Percentiles rank a stretch among this genome's conserved stretches.
phyloP scores from a whole-genome alignment of 306 rosid species.

The Acacia crassicarpa region DNA sequence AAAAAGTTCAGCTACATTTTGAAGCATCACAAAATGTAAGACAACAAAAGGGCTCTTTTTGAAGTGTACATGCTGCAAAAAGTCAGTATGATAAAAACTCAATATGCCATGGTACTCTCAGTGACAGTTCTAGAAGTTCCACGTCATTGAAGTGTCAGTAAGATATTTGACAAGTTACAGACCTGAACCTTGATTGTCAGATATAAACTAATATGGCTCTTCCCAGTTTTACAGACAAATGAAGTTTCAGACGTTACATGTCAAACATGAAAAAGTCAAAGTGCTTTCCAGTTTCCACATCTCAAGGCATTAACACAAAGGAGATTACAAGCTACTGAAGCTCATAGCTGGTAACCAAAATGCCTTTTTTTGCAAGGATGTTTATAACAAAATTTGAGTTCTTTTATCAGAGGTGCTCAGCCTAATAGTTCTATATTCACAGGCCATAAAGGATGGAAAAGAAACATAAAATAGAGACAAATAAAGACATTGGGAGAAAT shows the following conservation, averaged over 20 bases:
- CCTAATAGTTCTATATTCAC: background rate
- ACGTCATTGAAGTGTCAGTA: background rate
- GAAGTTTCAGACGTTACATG: conserved; percentile 2
- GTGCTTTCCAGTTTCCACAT: background rate
- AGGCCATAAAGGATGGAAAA: background rate
- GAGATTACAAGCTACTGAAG: background rate
- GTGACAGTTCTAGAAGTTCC: conserved; percentile 12
- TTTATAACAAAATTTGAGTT: background rate
- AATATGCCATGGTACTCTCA: conserved; percentile 17
- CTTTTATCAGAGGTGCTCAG: background rate
- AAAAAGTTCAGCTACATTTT: background rate
- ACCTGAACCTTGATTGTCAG: background rate
- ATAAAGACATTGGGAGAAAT: background rate
- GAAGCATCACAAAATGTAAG: background rate
- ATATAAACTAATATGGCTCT: background rate
- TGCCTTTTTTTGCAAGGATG: background rate
- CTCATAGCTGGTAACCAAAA: background rate
- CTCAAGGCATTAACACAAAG: background rate
- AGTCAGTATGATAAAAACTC: conserved; percentile 16
- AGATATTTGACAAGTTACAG: background rate
- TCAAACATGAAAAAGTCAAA: background rate
- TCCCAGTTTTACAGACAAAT: background rate
- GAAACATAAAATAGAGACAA: background rate
- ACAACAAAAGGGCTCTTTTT: background rate
- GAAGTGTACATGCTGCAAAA: background rate